Evolutionary conservation across 2,329 filamentous ascomycete genomes (phyloP).

Genomic region (Cladosporium sp.): DNA sequence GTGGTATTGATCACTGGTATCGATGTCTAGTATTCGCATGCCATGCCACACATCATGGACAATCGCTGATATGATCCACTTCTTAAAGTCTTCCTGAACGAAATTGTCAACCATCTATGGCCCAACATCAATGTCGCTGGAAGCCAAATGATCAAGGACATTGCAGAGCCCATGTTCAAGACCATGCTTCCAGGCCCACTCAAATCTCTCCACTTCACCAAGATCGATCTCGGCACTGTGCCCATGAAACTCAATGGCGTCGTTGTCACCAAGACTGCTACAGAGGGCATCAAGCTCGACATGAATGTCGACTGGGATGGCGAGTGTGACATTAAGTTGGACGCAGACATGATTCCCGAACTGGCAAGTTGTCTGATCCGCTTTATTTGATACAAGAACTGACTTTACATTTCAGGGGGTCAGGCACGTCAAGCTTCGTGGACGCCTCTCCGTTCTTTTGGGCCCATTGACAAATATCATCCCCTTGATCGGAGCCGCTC

Average conservation of each 20-base stretch:
- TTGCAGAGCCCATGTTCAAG: slow-evolving; percentile 47
- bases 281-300: slow-evolving; percentile 46
- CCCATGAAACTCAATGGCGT: slow-evolving; percentile 42
- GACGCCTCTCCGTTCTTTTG: slow-evolving; percentile 43
- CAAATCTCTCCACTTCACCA: slow-evolving; percentile 40
- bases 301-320: slow-evolving; percentile 47
- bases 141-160: slow-evolving; percentile 43
- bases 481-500: slow-evolving; percentile 46
- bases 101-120: slow-evolving; percentile 47
- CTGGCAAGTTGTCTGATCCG: slow-evolving; percentile 29
- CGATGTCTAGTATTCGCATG: neutral
- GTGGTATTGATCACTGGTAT: neutral
- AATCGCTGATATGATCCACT: neutral
- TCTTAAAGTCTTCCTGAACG: slow-evolving; percentile 44
- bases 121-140: slow-evolving; percentile 47
- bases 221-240: slow-evolving; percentile 43
- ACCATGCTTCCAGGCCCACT: slow-evolving; percentile 45
- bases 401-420: slow-evolving; percentile 36
- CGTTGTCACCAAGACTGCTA: slow-evolving; percentile 43
- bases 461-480: slow-evolving; percentile 44
- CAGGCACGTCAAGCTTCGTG: slow-evolving; percentile 42
- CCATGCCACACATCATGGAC: too few species aligned
- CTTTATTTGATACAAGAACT: neutral
- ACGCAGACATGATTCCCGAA: slow-evolving; percentile 43
- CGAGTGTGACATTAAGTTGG: slow-evolving; percentile 45